phyloP scores from a whole-genome alignment of 2,329 filamentous ascomycete species.

The Fragosphaeria purpurea region DNA sequence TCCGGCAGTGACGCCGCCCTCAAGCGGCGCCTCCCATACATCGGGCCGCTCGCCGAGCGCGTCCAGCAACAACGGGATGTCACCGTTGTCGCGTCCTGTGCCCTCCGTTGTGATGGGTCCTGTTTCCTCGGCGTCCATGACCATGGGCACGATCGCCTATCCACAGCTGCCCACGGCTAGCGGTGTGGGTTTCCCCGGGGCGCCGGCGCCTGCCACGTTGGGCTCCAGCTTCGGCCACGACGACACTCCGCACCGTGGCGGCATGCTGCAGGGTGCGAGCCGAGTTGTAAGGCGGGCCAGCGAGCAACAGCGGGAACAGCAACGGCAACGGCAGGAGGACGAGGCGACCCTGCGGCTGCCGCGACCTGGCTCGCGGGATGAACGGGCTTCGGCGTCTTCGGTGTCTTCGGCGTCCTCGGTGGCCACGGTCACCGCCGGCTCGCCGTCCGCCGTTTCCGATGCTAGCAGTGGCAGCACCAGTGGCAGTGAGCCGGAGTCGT shows the following conservation, averaged over 20 bases:
- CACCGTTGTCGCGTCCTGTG: slow-evolving; percentile 52
- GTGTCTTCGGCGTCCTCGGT: no score
- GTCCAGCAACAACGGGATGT: slow-evolving; percentile 60
- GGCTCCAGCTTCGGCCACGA: slow-evolving; percentile 56
- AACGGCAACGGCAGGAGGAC: background rate
- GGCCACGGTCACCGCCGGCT: slow-evolving; percentile 35
- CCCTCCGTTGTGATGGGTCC: no score
- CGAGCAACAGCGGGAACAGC: background rate
- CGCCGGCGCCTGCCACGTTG: slow-evolving; percentile 60
- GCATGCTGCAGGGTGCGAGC: slow-evolving; percentile 53
- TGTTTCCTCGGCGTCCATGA: background rate
- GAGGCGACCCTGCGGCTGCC: slow-evolving; percentile 27
- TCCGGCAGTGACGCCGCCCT: slow-evolving; percentile 66
- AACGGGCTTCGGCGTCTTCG: no score
- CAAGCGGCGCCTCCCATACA: slow-evolving; percentile 65
- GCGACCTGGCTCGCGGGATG: slow-evolving; percentile 29
- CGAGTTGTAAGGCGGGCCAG: slow-evolving; percentile 20
- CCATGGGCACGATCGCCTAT: slow-evolving; percentile 55
- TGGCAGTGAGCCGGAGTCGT: slow-evolving; percentile 44
- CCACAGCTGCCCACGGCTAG: slow-evolving; percentile 62
- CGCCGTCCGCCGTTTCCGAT: slow-evolving; percentile 47
- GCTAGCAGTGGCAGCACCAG: slow-evolving; percentile 30
- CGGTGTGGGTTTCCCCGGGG: slow-evolving; percentile 47
- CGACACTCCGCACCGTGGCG: slow-evolving; percentile 54
- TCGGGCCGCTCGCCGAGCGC: slow-evolving; percentile 67